Evolutionary conservation across 352 stramenopile genomes (phyloP), one percentile per base, ranked within the genome.

Genomic region (Phytophthora macrochlamydospora): DNA sequence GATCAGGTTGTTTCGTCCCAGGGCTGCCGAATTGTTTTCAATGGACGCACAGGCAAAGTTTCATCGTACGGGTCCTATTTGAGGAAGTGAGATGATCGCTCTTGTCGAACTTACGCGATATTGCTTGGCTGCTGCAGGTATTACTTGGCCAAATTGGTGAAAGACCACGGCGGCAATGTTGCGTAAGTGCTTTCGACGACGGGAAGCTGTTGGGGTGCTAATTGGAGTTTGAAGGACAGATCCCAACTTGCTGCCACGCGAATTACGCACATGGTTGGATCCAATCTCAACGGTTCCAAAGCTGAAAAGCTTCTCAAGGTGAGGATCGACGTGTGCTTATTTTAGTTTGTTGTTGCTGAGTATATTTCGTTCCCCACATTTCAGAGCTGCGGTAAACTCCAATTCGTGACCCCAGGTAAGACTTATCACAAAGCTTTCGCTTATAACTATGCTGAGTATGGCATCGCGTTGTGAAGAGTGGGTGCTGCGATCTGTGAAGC

Each of bases 181-280:
- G 84, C 70, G 87, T 95, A 71, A 32, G 57, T 24, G 12, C 18
- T 49, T 29, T 24, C 18, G 43, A 24, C 18, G 18, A 24, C 37
- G 7, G 12, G 37, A 43, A 43, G 12, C 37, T 43, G 7, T 43
- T 12, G 7, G 37, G 37, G 12, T 12, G 12, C 7, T 43, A 14
- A 12, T 14, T 30, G 4, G 57, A 28, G 5, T 61, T 53, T 30
- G 32, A 59, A 43, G 28, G 56, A n/a, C 40, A 88, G 79, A 3
- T 81, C 71, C 12, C 63, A 58, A 38, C 56, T 82, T 38, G 68
- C 75, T 14, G 51, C 76, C 30, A 84, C 81, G 5, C 73, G 83
- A n/a, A 67, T 91, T 33, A 95, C 87, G 32, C 85, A 95, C 70
- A 93, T 95, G 42, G 73, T 95, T n/a, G 83, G 82, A 7, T 79